Evolutionary conservation across 2,329 filamentous ascomycete genomes (phyloP).

Genomic region (Colletotrichum lini): DNA sequence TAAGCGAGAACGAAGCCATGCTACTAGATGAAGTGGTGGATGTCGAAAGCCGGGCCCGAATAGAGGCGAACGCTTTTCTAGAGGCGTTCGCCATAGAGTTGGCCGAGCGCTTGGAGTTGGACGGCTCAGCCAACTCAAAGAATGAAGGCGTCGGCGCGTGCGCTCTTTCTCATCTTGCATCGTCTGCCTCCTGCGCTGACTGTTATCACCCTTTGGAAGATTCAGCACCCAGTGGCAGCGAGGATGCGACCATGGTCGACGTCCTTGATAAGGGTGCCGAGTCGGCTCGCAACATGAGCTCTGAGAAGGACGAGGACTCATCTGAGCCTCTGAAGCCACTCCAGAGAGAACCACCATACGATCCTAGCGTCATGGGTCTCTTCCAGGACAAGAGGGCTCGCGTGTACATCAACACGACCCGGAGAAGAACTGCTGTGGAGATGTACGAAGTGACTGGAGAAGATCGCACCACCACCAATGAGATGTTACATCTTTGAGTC

Average conservation of each 20-base stretch:
- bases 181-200: neutral
- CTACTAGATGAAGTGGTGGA: neutral
- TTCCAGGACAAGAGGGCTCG: conserved; percentile 43
- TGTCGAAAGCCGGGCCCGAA: neutral
- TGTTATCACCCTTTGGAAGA: neutral
- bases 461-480: neutral
- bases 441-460: conserved; percentile 45
- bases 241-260: neutral
- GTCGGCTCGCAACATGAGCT: neutral
- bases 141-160: neutral
- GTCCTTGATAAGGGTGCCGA: neutral
- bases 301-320: neutral
- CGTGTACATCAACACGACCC: conserved; percentile 43
- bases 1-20: neutral
- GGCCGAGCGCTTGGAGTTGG: neutral
- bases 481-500: neutral
- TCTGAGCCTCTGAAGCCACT: conserved; percentile 43
- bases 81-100: conserved; percentile 14
- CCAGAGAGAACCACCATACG: conserved; percentile 39
- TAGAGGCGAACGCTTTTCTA: conserved; percentile 19
- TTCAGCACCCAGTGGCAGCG: neutral
- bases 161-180: neutral
- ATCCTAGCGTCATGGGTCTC: conserved; percentile 42
- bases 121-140: neutral
- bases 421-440: conserved; percentile 47